Conservation (phyloP, 495 filamentous ascomycete species). For the Parachaetomium inaequale region DNA sequence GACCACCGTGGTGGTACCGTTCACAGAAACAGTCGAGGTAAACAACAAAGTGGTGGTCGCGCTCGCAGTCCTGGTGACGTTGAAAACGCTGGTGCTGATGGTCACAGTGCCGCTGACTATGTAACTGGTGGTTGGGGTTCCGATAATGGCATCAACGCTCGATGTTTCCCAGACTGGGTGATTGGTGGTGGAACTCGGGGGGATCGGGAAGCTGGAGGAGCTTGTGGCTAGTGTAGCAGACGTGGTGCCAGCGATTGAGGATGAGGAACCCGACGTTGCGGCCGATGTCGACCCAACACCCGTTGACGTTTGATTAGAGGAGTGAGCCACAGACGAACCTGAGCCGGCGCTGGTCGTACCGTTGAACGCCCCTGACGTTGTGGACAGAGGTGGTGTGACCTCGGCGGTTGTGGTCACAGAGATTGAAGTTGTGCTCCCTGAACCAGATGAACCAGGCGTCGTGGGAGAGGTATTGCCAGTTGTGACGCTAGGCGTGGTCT, state of each 20-base stretch:
- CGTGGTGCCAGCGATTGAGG: neutral
- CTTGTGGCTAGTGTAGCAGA: neutral
- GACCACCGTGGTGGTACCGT: neutral
- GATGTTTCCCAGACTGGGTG: neutral
- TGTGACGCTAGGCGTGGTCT: neutral
- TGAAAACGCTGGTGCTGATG: neutral
- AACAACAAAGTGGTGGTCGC: neutral
- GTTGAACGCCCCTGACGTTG: constrained; percentile 6
- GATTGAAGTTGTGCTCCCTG: constrained; percentile 3
- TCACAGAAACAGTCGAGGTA: neutral
- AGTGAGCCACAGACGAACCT: neutral
- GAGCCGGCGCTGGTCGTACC: neutral
- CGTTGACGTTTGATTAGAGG: constrained; percentile 1
- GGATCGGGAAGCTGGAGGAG: neutral
- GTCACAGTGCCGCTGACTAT: neutral
- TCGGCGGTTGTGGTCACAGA: neutral
- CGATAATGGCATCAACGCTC: constrained; percentile 9
- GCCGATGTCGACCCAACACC: neutral
- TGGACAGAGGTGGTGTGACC: constrained; percentile 26
- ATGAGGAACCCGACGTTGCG: neutral
- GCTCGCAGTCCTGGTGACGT: neutral
- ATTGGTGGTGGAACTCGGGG: neutral
- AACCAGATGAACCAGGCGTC: neutral
- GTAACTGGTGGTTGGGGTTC: neutral
- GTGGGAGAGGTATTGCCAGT: neutral